Evolutionary conservation across 2,329 filamentous ascomycete genomes (phyloP).

Genomic region (Calonectria multiphialidica): DNA sequence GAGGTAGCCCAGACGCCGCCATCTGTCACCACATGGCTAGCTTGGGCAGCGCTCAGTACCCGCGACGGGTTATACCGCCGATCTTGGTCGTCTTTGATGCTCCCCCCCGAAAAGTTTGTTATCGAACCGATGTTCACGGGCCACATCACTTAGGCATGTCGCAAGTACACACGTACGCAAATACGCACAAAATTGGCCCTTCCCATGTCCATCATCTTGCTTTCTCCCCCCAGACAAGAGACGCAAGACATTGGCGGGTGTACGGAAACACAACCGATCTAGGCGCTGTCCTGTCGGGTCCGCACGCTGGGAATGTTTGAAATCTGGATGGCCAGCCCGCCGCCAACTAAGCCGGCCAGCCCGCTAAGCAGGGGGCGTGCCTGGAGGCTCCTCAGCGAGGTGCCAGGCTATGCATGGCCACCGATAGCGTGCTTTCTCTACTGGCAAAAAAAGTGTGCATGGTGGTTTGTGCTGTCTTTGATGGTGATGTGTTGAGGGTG

Average conservation of each 20-base stretch:
- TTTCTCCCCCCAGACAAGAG: constrained; percentile 13
- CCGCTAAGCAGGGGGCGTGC: constrained; percentile 15
- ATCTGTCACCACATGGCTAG: constrained; percentile 9
- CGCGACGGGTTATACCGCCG: not conserved
- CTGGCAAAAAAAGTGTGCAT: not conserved
- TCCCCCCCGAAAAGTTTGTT: constrained; percentile 1
- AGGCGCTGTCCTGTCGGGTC: constrained; percentile 8
- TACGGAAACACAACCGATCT: constrained; percentile 25
- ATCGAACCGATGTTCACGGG: not conserved
- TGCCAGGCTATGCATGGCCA: constrained; percentile 1
- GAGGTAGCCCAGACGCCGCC: constrained; percentile 12
- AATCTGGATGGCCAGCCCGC: constrained; percentile 22
- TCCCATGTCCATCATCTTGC: not conserved
- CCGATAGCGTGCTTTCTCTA: constrained; percentile 16
- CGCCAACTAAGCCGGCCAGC: constrained; percentile 1
- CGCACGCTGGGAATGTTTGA: constrained; percentile 20
- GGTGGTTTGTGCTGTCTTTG: not conserved
- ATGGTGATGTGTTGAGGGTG: constrained; percentile 9
- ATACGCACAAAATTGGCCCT: not conserved
- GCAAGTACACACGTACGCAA: not conserved
- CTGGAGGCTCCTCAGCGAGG: constrained; percentile 4
- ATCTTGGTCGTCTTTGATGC: constrained; percentile 1
- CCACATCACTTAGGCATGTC: not conserved
- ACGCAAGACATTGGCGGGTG: constrained; percentile 25
- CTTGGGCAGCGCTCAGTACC: constrained; percentile 8